Conservation (phyloP, 306 rosid species). For the Alnus glutinosa region DNA sequence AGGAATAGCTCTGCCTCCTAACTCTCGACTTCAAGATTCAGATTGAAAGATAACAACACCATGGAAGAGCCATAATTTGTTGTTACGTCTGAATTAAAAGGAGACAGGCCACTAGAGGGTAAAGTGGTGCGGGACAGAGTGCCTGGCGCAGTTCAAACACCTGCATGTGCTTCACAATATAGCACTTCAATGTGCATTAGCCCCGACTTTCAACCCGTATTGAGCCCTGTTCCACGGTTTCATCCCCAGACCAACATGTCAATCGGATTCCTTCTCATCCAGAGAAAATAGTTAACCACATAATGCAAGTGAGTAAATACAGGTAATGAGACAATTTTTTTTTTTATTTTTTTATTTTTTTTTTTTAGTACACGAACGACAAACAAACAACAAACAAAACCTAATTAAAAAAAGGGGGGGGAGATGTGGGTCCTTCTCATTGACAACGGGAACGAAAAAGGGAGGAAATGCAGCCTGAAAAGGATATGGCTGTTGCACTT, state of each 20-base stretch:
- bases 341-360: no score
- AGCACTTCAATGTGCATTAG: not conserved
- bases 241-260: not conserved
- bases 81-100: not conserved
- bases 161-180: conserved; percentile 21
- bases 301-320: not conserved
- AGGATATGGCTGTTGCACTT: no score
- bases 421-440: no score
- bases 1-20: conserved; percentile 5
- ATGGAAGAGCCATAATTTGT: not conserved
- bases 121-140: conserved; percentile 17
- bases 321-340: no score
- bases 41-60: not conserved
- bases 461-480: no score
- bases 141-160: conserved; percentile 26
- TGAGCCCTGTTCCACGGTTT: not conserved
- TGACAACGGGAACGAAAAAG: no score
- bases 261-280: not conserved
- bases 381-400: no score
- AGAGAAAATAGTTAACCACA: not conserved
- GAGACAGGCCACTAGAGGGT: conserved; percentile 8
- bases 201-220: not conserved
- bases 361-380: no score
- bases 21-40: conserved; percentile 4
- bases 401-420: no score